A percentile compares a stretch with the other conserved stretches of the same genome.
Conservation (phyloP, 306 rosid species). For the Begonia peltatifolia region DNA sequence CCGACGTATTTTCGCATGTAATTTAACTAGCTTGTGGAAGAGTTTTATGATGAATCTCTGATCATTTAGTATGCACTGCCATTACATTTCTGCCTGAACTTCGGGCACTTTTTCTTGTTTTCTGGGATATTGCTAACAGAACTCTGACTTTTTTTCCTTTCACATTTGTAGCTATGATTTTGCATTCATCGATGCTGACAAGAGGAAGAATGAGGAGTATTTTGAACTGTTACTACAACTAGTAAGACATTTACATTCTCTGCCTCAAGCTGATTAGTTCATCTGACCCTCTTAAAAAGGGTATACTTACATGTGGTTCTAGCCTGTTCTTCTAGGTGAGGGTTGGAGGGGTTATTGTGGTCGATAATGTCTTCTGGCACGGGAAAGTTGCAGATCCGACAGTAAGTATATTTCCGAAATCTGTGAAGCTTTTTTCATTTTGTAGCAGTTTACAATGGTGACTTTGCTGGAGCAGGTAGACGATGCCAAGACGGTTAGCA, state of each 20-base stretch:
- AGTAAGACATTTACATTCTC: slow-evolving; percentile 28
- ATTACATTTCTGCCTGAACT: too few relatives aligned
- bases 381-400: slow-evolving; percentile 82
- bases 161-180: too few relatives aligned
- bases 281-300: not conserved
- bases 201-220: slow-evolving; percentile 64
- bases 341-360: slow-evolving; percentile 71
- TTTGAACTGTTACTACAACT: slow-evolving; percentile 63
- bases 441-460: not conserved
- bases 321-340: slow-evolving; percentile 46
- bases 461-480: slow-evolving; percentile 33
- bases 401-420: slow-evolving; percentile 30
- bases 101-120: too few relatives aligned
- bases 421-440: not conserved
- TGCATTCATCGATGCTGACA: too few relatives aligned
- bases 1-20: too few relatives aligned
- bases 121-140: too few relatives aligned
- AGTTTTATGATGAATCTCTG: too few relatives aligned
- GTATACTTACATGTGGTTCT: not conserved
- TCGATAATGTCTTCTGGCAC: slow-evolving; percentile 93
- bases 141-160: too few relatives aligned
- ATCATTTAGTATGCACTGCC: too few relatives aligned
- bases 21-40: too few relatives aligned
- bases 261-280: not conserved
- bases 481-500: slow-evolving; percentile 66